Base-by-base conservation (phyloP, 2,329 filamentous ascomycete genomes). In the Cladophialophora immunda region DNA sequence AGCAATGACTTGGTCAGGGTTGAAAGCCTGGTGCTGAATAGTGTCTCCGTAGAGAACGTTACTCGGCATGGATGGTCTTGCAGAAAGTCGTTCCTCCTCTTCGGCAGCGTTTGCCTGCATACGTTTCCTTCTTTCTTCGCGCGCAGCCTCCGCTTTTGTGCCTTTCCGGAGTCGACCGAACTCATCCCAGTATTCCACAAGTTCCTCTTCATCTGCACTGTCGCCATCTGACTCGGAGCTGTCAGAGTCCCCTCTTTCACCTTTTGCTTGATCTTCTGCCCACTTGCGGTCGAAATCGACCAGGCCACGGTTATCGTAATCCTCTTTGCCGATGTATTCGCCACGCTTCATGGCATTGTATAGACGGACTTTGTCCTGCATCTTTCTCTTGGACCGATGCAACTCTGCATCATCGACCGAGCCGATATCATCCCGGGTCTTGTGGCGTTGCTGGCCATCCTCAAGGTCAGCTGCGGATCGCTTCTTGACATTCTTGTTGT, bases 201-300 rank as follows among this genome's bases (percentile, higher is more conserved):
- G 78, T 62, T 93, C 90, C 29, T 84, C 82, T 53, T 82, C 79
- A 71, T 72, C 81, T 22, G 74, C 74, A 7, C 72, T 78, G 2
- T 80, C 80, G 1, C 79, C 78, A 1, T 79, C 77, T 1, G 76
- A 77, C 30, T 76, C 76, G 1, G 75, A 77, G 15, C 72, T 45
- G 4, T 64, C 75, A 22, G 76, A 76, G 15, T 68, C 76, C 53
- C 70, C 75, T 65, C 73, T 78, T 15, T 82, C 81, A 68, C 65
- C 83, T 80, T 61, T 73, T 72, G n/a, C 64, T 62, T 89, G 82
- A 27, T 82, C 81, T 75, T 97, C 92, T 0, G 91, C 93, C 94
- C 95, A 98, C 81, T 98, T 99, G 68, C 90, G 86, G 79, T 98
- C 95, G 78, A 99, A 99, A 80, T 99, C 94, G 2, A 99, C 90